These are phyloP conservation scores for Ceratocystis papillata DNA, from an alignment of 2,329 filamentous ascomycete species.

Conservation along the genomic window DNA sequence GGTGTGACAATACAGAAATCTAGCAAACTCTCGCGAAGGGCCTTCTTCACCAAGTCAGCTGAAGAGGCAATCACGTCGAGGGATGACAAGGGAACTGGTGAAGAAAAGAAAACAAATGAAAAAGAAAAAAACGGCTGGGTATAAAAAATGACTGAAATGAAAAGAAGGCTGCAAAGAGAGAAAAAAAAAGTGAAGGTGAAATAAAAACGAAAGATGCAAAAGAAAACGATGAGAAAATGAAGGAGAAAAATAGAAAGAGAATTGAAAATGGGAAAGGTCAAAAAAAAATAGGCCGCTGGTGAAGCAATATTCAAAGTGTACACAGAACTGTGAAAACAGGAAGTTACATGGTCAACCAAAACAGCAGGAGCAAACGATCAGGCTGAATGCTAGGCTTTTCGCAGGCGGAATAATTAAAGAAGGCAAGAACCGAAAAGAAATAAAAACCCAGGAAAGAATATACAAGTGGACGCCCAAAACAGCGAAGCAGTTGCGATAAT, in stretches of 20 bases:
- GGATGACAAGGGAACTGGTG: conserved; percentile 32
- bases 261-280: neutral
- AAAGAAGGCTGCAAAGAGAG: conserved; percentile 10
- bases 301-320: conserved; percentile 8
- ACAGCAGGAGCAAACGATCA: conserved; percentile 11
- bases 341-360: conserved; percentile 14
- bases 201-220: conserved; percentile 6
- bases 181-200: neutral
- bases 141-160: conserved; percentile 6
- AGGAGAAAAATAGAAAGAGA: neutral
- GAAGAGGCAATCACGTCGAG: conserved; percentile 42
- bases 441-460: neutral
- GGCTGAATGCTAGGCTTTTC: neutral
- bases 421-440: neutral
- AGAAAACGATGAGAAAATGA: conserved; percentile 4
- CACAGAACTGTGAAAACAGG: neutral
- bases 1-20: neutral
- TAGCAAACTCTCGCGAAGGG: neutral
- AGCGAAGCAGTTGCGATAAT: conserved; percentile 1
- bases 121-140: conserved; percentile 10
- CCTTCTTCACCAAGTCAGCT: neutral
- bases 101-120: conserved; percentile 1
- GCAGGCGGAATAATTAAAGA: neutral
- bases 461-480: neutral
- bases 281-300: neutral